A percentile compares a stretch with the other conserved stretches of the same genome.
Evolutionary conservation across 108 stramenopile genomes (phyloP).

Genomic region (Nannochloropsis salina): DNA sequence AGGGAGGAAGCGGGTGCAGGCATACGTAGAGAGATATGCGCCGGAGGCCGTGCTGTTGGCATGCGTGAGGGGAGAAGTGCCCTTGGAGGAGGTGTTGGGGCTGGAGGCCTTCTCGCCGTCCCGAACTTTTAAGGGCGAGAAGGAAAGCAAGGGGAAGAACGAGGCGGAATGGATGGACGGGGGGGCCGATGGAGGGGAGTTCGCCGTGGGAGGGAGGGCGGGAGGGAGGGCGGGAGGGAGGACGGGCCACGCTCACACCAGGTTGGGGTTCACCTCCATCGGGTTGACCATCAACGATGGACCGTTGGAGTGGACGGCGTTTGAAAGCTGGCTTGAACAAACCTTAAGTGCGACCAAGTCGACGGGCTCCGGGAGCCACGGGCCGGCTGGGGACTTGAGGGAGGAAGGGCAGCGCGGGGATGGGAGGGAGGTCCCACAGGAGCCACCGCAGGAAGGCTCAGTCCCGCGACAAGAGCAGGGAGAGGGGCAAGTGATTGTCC

Average conservation of each 20-base stretch:
- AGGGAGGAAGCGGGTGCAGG: neutral
- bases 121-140: neutral
- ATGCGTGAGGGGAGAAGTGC: neutral
- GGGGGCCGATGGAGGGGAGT: neutral
- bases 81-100: neutral
- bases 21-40: neutral
- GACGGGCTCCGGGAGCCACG: neutral
- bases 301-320: slow-evolving; percentile 19
- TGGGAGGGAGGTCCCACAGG: neutral
- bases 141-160: neutral
- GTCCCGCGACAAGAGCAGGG: neutral
- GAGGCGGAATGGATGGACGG: neutral
- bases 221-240: neutral
- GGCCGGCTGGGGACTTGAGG: neutral
- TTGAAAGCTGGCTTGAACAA: neutral
- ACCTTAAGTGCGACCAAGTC: neutral
- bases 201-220: neutral
- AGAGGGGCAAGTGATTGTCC: neutral
- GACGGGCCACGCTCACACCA: neutral
- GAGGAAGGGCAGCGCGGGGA: neutral
- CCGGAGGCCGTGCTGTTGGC: neutral
- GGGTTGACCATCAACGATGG: neutral
- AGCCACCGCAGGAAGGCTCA: neutral
- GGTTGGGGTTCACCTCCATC: neutral
- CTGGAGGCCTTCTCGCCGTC: neutral